A percentile compares a stretch with the other conserved stretches of the same genome.
Conservation (phyloP, 83 land plant genomes). For the Isoetes engelmannii region DNA sequence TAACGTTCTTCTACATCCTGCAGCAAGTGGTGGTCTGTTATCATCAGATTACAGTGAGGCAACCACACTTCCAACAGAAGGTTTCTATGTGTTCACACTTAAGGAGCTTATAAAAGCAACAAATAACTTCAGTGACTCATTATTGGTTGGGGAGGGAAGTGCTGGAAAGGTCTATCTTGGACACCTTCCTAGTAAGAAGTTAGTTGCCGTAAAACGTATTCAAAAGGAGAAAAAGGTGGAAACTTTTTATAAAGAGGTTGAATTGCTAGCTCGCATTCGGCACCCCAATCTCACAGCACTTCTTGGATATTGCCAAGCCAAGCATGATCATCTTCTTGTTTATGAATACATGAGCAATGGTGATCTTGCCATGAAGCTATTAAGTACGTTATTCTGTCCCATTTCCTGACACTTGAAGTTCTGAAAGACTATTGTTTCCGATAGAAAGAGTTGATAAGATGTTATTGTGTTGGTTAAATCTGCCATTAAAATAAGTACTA, state of each 20-base stretch:
- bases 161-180: slow-evolving; percentile 19
- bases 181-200: slow-evolving; percentile 17
- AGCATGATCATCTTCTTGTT: slow-evolving; percentile 10
- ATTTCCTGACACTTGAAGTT: neutral
- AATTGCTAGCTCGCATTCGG: slow-evolving; percentile 20
- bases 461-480: no score
- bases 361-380: slow-evolving; percentile 17
- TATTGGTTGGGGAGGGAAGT: slow-evolving; percentile 17
- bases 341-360: slow-evolving; percentile 26
- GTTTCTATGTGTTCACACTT: slow-evolving; percentile 19
- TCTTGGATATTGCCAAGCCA: slow-evolving; percentile 19
- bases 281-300: slow-evolving; percentile 30
- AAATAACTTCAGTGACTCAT: slow-evolving; percentile 15
- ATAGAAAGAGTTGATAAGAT: no score
- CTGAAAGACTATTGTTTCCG: neutral
- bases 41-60: slow-evolving; percentile 14
- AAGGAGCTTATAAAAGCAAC: slow-evolving; percentile 24
- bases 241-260: slow-evolving; percentile 20
- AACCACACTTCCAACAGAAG: slow-evolving; percentile 15
- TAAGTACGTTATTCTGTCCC: slow-evolving; percentile 1
- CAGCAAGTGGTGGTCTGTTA: neutral
- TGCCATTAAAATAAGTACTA: neutral
- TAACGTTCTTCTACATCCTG: neutral
- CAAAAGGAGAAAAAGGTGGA: slow-evolving; percentile 23
- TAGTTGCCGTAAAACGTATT: slow-evolving; percentile 19